A percentile compares a stretch with the other conserved stretches of the same genome.
Evolutionary conservation across 2,329 filamentous ascomycete genomes (phyloP).

Genomic region (Piedraia hortae): DNA sequence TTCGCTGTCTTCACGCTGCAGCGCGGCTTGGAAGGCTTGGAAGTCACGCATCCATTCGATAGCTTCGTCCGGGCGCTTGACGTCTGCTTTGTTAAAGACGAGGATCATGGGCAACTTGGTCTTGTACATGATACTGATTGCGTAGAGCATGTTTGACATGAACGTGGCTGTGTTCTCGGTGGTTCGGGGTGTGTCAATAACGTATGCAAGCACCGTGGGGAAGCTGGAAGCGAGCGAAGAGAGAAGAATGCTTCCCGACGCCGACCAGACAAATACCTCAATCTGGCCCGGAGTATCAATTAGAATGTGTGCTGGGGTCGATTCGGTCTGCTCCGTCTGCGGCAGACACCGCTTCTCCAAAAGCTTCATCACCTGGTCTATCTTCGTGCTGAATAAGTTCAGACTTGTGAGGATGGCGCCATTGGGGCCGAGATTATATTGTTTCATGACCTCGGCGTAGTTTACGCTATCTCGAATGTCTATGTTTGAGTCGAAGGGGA

Average conservation of each 20-base stretch:
- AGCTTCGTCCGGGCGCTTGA: conserved; percentile 66
- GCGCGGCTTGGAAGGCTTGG: conserved; percentile 71
- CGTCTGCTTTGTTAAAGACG: conserved; percentile 97
- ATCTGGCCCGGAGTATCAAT: conserved; percentile 95
- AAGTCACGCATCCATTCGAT: conserved; percentile 99
- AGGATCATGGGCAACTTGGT: conserved; percentile 95
- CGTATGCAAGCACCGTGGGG: conserved; percentile 86
- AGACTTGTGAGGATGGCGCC: conserved; percentile 86
- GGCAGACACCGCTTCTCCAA: conserved; percentile 49
- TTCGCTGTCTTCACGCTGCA: conserved; percentile 42
- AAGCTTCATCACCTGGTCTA: conserved; percentile 74
- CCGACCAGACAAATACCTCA: conserved; percentile 96
- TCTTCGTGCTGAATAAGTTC: conserved; percentile 92
- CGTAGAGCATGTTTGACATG: conserved; percentile 99
- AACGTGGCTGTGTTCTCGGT: conserved; percentile 86
- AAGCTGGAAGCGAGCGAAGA: conserved; percentile 82
- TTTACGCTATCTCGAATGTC: conserved; percentile 97
- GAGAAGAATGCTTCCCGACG: conserved; percentile 76
- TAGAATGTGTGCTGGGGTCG: conserved; percentile 47
- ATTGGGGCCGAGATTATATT: conserved; percentile 93
- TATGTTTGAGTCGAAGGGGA: conserved; percentile 92
- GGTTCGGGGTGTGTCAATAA: conserved; percentile 88
- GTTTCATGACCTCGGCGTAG: conserved; percentile 99
- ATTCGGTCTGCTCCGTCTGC: conserved; percentile 12
- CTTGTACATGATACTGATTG: conserved; percentile 95